A percentile compares a stretch with the other conserved stretches of the same genome.
Evolutionary conservation across 2,329 filamentous ascomycete species (phyloP).

Genomic region (Venturiaceae sp.): DNA sequence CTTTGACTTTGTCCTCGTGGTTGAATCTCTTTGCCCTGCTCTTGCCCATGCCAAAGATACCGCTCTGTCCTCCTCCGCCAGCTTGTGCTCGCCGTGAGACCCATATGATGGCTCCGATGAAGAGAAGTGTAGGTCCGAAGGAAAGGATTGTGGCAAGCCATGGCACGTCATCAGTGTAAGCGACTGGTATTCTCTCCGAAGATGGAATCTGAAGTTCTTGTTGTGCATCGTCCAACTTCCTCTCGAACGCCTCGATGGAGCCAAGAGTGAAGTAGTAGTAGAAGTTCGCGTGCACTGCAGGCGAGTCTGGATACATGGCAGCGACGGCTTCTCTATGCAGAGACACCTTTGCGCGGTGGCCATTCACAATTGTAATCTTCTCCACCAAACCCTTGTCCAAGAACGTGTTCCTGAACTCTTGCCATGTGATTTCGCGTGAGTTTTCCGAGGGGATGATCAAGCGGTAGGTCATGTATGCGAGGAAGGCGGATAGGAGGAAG

Average conservation of each 20-base stretch:
- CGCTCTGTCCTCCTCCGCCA: conserved; percentile 52
- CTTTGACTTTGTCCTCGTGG: conserved; percentile 90
- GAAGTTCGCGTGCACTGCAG: conserved; percentile 58
- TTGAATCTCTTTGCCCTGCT: conserved; percentile 96
- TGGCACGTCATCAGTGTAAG: conserved; percentile 68
- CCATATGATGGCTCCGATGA: conserved; percentile 76
- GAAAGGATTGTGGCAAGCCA: conserved; percentile 64
- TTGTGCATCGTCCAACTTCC: conserved; percentile 79
- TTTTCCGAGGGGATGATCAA: conserved; percentile 57
- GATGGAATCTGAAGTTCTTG: conserved; percentile 75
- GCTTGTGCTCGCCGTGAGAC: conserved; percentile 66
- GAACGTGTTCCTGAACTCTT: conserved; percentile 89
- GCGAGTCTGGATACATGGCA: conserved; percentile 66
- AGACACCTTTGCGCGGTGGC: conserved; percentile 68
- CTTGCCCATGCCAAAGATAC: conserved; percentile 93
- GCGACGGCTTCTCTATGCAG: conserved; percentile 66
- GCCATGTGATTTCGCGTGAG: conserved; percentile 85
- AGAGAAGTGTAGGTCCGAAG: conserved; percentile 78
- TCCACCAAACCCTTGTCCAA: conserved; percentile 93
- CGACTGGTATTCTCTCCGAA: conserved; percentile 85
- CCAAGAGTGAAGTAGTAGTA: conserved; percentile 94
- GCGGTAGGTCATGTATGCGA: conserved; percentile 54
- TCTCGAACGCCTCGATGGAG: conserved; percentile 87
- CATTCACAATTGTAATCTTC: conserved; percentile 74
- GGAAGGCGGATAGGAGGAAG: conserved; percentile 47